Base-by-base conservation (phyloP, 352 stramenopile species). In the Globisporangium polare region DNA sequence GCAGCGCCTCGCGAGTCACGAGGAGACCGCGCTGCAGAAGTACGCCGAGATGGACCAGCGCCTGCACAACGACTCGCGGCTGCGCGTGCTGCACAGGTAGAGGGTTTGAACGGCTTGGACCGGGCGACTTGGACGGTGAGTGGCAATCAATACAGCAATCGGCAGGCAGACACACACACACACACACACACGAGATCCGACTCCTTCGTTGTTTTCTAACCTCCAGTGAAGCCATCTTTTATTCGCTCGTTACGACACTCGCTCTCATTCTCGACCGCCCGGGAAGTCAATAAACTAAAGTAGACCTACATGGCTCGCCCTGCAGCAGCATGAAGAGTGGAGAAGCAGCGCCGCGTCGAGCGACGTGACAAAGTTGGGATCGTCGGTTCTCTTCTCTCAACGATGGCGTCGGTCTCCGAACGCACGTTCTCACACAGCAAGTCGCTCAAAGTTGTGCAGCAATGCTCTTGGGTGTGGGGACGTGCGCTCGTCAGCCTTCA, bases 21-120 rank as follows among this genome's bases (percentile, higher is more conserved):
- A 98, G 62, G 89, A 98, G 66, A 96, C 77, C 5, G 94, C 94
- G 33, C 73, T 98, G 58, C 88, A 95, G 37, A 98, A 98, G 60
- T 98, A 97, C 78, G 88, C 89, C 20, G 92, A 97, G 53, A 92
- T 98, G 73, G 91, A 97, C 73, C 88, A 96, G 50, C 92, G 95
- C 24, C 78, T 98, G 51, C 75, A 94, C 60, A 86, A 75, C 59
- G 94, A 98, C 65, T 69, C 77, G 52, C 85, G 92, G 1, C 77
- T 98, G 33, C 72, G 65, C 15, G 60, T 94, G 9, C 62, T 97
- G 59, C 76, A 93, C 52, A 67, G 78, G 62, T 92, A 88, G 55
- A 57, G n/a, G n/a, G n/a, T n/a, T 22, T 2, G 17, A 33, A 12
- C 33, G 35, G 33, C 10, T n/a, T 49, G 22, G 27, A 42, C 20